These are phyloP conservation scores for Didymella pinodella DNA, from an alignment of 2,329 filamentous ascomycete genomes.

Conservation along the genomic window DNA sequence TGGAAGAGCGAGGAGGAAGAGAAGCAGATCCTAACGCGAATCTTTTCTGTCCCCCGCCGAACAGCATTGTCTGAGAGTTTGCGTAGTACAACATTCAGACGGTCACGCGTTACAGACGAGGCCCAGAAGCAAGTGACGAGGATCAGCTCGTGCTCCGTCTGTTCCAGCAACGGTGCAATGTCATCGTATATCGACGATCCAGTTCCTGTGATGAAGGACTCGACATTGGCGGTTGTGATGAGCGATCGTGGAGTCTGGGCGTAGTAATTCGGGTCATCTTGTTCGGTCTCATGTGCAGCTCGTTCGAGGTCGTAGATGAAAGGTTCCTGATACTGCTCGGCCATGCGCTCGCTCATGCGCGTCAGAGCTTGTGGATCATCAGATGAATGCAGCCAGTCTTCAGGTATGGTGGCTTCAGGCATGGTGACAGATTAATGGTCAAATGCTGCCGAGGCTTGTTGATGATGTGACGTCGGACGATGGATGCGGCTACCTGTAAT, in stretches of 20 bases:
- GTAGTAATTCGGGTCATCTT: conserved; percentile 53
- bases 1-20: conserved; percentile 77
- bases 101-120: conserved; percentile 66
- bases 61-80: conserved; percentile 63
- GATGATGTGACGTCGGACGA: conserved; percentile 38
- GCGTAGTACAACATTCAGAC: conserved; percentile 65
- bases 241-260: conserved; percentile 45
- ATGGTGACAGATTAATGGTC: neutral
- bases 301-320: conserved; percentile 41
- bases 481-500: conserved; percentile 22
- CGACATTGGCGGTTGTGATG: conserved; percentile 46
- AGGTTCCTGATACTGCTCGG: conserved; percentile 27
- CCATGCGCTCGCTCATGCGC: conserved; percentile 5
- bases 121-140: conserved; percentile 88
- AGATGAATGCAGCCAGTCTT: neutral
- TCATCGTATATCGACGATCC: conserved; percentile 53
- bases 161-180: conserved; percentile 63
- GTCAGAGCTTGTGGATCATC: neutral
- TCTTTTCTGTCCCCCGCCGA: conserved; percentile 45
- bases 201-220: conserved; percentile 54
- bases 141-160: conserved; percentile 70
- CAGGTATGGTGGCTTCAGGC: neutral
- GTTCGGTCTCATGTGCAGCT: conserved; percentile 29
- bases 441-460: neutral
- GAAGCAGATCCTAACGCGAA: conserved; percentile 76